Percentiles rank a stretch among this genome's conserved stretches.
These are phyloP conservation scores for Lithospermum erythrorhizon DNA, from an alignment of 257 asterid genomes.

Conservation along the genomic window DNA sequence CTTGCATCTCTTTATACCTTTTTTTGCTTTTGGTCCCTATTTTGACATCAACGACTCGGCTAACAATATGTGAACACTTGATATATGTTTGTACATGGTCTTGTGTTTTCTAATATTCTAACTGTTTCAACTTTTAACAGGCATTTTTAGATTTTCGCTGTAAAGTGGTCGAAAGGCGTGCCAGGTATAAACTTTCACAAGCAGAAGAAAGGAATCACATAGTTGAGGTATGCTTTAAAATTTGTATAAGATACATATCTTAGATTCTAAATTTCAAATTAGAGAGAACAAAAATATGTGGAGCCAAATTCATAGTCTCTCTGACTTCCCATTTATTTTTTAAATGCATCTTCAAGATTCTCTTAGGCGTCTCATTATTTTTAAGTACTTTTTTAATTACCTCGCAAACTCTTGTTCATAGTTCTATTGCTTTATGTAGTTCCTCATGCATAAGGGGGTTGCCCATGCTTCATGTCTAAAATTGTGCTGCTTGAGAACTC, in stretches of 20 bases:
- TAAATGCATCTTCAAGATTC: background rate
- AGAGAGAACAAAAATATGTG: background rate
- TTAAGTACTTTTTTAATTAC: background rate
- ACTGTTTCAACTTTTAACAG: slow-evolving; percentile 28
- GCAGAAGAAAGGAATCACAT: slow-evolving; percentile 87
- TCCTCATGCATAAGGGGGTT: background rate
- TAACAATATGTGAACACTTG: background rate
- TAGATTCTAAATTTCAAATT: background rate
- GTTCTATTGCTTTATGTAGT: background rate
- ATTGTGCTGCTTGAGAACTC: background rate
- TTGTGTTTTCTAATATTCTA: background rate
- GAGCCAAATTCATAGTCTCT: background rate
- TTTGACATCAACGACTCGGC: background rate
- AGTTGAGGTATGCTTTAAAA: slow-evolving; percentile 55
- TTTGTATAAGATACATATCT: background rate
- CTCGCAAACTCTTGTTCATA: background rate
- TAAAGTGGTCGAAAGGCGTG: slow-evolving; percentile 88
- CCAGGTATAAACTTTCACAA: slow-evolving; percentile 64
- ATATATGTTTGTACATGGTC: background rate
- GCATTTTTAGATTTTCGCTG: slow-evolving; percentile 91
- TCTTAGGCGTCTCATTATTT: background rate
- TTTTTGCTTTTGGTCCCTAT: too few species aligned
- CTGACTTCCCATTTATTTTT: background rate
- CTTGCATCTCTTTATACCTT: too few species aligned
- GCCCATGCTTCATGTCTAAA: background rate